Evolutionary conservation across 179 eudicot species (phyloP).

Genomic region (Beta lomatogona): DNA sequence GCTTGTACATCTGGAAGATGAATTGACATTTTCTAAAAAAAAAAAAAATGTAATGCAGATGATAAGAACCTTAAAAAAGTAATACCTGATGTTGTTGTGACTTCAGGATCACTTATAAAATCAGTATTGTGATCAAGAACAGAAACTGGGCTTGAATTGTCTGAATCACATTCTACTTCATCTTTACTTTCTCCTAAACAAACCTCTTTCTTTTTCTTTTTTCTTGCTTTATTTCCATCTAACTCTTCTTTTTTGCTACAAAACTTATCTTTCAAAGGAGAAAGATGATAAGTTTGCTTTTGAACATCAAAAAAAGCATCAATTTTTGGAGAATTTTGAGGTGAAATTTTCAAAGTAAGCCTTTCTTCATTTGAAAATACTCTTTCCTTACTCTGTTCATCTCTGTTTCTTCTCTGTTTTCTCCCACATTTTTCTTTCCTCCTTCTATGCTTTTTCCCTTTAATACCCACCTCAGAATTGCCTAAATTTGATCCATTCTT

Average conservation of each 20-base stretch:
- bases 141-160: slow-evolving; percentile 74
- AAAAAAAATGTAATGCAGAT: not conserved
- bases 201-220: slow-evolving; percentile 35
- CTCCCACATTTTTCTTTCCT: slow-evolving; percentile 30
- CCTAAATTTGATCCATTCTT: slow-evolving; percentile 26
- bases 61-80: not conserved
- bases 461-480: slow-evolving; percentile 28
- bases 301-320: slow-evolving; percentile 20
- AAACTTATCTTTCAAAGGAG: slow-evolving; percentile 20
- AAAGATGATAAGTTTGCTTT: slow-evolving; percentile 37
- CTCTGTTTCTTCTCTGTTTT: slow-evolving; percentile 37
- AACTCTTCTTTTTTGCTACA: slow-evolving; percentile 16
- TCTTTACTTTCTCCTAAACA: slow-evolving; percentile 26
- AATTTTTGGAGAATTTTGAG: slow-evolving; percentile 21
- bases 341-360: slow-evolving; percentile 32
- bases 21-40: not conserved
- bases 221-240: slow-evolving; percentile 25
- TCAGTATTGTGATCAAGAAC: slow-evolving; percentile 61
- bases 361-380: slow-evolving; percentile 38
- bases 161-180: slow-evolving; percentile 50
- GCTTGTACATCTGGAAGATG: too few relatives aligned
- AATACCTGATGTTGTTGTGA: slow-evolving; percentile 48
- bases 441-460: slow-evolving; percentile 24
- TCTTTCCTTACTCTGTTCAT: slow-evolving; percentile 27
- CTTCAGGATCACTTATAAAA: slow-evolving; percentile 44